A percentile compares a stretch with the other conserved stretches of the same genome.
Conservation (phyloP, 2,329 filamentous ascomycete genomes). For the Hymenoscyphus repandus region DNA sequence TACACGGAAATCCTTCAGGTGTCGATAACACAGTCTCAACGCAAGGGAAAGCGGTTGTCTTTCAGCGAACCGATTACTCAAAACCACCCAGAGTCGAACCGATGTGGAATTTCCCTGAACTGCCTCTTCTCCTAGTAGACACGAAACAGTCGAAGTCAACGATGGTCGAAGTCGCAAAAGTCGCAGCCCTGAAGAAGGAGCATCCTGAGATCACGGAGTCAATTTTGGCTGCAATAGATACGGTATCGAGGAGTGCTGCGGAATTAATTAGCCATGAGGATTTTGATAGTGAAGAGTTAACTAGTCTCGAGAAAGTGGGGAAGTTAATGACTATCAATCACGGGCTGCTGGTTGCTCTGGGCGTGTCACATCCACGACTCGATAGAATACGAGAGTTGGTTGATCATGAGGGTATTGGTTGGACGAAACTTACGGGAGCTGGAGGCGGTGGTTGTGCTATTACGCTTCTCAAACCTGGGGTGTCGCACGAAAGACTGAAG, state of each 20-base stretch:
- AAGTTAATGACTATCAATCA: constrained; percentile 93
- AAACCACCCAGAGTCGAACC: constrained; percentile 72
- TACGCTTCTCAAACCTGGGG: constrained; percentile 71
- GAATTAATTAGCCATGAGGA: constrained; percentile 52
- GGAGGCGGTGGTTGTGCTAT: constrained; percentile 96
- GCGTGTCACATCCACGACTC: constrained; percentile 89
- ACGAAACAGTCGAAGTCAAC: constrained; percentile 87
- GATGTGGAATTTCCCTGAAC: constrained; percentile 82
- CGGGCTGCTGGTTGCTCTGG: constrained; percentile 81
- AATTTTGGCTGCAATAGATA: constrained; percentile 82
- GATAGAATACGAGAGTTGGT: constrained; percentile 89
- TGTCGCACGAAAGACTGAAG: constrained; percentile 49
- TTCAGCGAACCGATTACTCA: constrained; percentile 72
- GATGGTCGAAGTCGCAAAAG: constrained; percentile 78
- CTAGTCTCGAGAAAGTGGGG: constrained; percentile 68
- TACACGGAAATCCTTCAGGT: neutral
- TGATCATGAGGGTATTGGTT: constrained; percentile 83
- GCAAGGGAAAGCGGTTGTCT: constrained; percentile 90
- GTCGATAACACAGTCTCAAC: constrained; percentile 83
- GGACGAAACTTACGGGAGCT: constrained; percentile 95
- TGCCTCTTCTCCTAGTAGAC: constrained; percentile 85
- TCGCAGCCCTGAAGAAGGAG: constrained; percentile 62
- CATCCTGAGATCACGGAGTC: constrained; percentile 74
- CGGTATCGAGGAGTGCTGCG: constrained; percentile 53
- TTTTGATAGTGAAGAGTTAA: constrained; percentile 61